Evolutionary conservation across 164 flowering plant species (phyloP).

Genomic region (Saururus chinensis): DNA sequence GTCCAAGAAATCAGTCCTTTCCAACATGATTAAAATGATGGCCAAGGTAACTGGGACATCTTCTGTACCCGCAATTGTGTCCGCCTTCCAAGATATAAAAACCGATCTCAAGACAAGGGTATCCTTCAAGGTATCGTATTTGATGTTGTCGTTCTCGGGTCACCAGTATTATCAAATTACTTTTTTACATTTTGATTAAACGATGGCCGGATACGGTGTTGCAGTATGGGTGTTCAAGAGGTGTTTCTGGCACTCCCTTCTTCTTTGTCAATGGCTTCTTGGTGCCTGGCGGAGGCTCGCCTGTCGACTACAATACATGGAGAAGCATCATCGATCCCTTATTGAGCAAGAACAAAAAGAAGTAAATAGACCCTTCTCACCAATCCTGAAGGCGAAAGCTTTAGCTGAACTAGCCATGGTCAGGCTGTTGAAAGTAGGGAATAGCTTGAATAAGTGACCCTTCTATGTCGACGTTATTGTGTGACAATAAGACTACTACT

Average conservation of each 20-base stretch:
- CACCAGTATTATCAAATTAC: too few relatives aligned
- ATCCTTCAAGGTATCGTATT: conserved; percentile 58
- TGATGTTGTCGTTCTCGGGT: too few relatives aligned
- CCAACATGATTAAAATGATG: conserved; percentile 27
- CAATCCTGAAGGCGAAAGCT: too few relatives aligned
- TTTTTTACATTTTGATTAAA: too few relatives aligned
- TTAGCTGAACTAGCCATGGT: too few relatives aligned
- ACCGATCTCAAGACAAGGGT: conserved; percentile 52
- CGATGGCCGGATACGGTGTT: conserved; percentile 1
- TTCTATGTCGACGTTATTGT: too few relatives aligned
- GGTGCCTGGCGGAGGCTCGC: conserved; percentile 41
- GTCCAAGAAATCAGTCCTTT: conserved; percentile 39
- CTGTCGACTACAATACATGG: conserved; percentile 52
- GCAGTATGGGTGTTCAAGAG: conserved; percentile 80
- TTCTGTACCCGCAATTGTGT: conserved; percentile 21
- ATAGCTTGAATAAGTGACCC: too few relatives aligned
- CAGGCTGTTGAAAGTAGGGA: too few relatives aligned
- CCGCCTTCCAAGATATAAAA: conserved; percentile 44
- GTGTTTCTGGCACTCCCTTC: conserved; percentile 67
- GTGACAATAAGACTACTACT: too few relatives aligned
- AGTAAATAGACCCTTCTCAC: too few relatives aligned
- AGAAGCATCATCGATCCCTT: conserved; percentile 59
- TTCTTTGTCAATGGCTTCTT: conserved; percentile 73
- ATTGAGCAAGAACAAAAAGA: conserved; percentile 4
- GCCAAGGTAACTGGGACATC: conserved; percentile 41